Base-by-base conservation (phyloP, 1,139 yeast species). In the Meyerozyma sp. region DNA sequence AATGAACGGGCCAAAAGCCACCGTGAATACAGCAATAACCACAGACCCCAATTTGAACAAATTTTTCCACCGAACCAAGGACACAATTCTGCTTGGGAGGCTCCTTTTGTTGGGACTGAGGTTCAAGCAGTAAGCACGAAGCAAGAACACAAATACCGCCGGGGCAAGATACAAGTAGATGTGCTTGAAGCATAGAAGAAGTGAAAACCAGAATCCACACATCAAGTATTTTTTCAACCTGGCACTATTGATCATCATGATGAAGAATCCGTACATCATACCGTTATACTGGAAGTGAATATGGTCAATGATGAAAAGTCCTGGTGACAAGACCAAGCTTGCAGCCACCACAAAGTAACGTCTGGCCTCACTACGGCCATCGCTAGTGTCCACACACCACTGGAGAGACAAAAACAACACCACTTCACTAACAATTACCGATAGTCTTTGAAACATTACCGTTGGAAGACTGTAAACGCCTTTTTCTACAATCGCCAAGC, bases 261-360 rank as follows among this genome's bases (percentile, higher is more conserved):
- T 75, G 46, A 93, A 66, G 20, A 94, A 68, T 0, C 97, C 97
- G 62, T 87, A 91, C 75, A 91, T 73, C 79, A 90, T 84, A 3
- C 96, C 97, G 61, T 91, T 91, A 61, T 91, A 91, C 63, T 91
- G 97, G 70, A 91, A 91, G 62, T 91, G 97, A 32, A 91, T 87
- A 62, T 90, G 96, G 61, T 91, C 98, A 42, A 91, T 83, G 28
- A 91, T 81, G 50, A 91, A 66, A 41, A 91, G 68, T 0, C 96
- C 98, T 0, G 99, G 99, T 0, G 95, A 86, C 21, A 93, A 69
- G 2, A 84, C 87, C 40, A 94, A 76, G 43, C 96, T 84, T 14
- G 90, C 79, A 0, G 95, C 94, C 34, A 86, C 81, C 9, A 89
- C 91, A 63, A 82, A 85, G 21, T 85, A 77, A 41, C 83, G 67